Evolutionary conservation across 352 stramenopile species (phyloP), one percentile per base, ranked within the genome.

Genomic region (Phytopythium cucurbitacearum): DNA sequence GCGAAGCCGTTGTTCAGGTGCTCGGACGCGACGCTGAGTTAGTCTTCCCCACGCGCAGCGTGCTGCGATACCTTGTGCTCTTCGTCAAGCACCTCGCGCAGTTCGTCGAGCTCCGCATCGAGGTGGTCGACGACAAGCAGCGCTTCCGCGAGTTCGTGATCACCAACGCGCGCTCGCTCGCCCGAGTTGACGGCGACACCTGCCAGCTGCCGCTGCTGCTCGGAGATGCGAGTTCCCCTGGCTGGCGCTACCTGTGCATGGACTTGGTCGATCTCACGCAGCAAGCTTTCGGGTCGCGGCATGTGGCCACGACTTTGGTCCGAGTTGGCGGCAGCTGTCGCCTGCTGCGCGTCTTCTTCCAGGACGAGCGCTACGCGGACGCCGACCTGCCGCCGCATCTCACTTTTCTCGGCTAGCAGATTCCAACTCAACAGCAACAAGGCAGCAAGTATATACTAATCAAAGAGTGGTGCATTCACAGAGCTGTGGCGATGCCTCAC

Each of bases 71-170:
- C 56, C 49, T 93, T 13, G 85, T 92, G 46, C 60, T 95, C 38
- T 93, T 92, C 51, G 63, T 93, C 35, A 91, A 91, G 39, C 82
- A 91, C 59, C 70, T 94, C 45, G 71, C 83, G 21, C 65, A 81
- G 28, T 93, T 88, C 47, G 55, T 93, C 12, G 78, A 87, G 55
- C 71, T 93, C 48, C 52, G 76, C n/a, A 51, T 93, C 38, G 71
- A 87, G 34, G 53, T 92, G 1, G 33, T 94, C 32, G 85, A 93
- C 43, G 73, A 89, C 40, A 65, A 75, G 28, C 78, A 89, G 47
- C 71, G 48, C 41, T 91, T 88, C 47, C 71, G 83, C n/a, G 50
- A 66, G 13, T 65, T 94, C 46, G 65, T 59, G 2, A 56, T 78
- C 50, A 91, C 82, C n/a, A 93, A 93, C 57, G 73, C 78, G 15